Percentiles rank a stretch among this genome's conserved stretches.
Evolutionary conservation across 495 filamentous ascomycete genomes (phyloP).

Genomic region (Xylaria intraflava): DNA sequence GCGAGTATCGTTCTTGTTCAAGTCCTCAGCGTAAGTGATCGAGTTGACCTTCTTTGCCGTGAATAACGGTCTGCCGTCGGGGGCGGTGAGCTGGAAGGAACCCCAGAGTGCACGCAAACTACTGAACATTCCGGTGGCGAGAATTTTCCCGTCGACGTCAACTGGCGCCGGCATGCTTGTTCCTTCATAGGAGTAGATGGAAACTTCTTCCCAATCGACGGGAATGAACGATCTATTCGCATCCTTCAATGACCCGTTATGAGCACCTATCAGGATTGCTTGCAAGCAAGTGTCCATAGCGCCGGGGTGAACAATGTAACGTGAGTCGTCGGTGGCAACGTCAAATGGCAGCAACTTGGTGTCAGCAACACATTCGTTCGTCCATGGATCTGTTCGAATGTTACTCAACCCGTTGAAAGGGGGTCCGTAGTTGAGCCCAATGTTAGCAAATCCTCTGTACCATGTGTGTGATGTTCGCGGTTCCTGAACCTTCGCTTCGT

Average conservation of each 20-base stretch:
- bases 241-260: neutral
- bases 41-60: neutral
- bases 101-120: neutral
- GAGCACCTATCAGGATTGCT: conserved; percentile 7
- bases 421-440: conserved; percentile 19
- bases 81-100: neutral
- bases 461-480: neutral
- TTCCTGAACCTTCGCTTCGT: neutral
- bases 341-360: neutral
- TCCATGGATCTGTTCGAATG: conserved; percentile 8
- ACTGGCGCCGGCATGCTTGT: neutral
- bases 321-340: neutral
- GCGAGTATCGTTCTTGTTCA: neutral
- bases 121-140: neutral
- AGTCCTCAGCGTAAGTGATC: neutral
- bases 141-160: neutral
- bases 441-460: conserved; percentile 14
- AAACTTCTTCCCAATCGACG: neutral
- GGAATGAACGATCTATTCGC: neutral
- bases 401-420: conserved; percentile 13
- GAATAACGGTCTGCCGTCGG: neutral
- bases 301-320: conserved; percentile 15
- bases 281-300: conserved; percentile 20
- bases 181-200: neutral
- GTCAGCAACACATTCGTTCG: neutral